Conservation (phyloP, 2,329 filamentous ascomycete species). For the Colletotrichum brevisporum region DNA sequence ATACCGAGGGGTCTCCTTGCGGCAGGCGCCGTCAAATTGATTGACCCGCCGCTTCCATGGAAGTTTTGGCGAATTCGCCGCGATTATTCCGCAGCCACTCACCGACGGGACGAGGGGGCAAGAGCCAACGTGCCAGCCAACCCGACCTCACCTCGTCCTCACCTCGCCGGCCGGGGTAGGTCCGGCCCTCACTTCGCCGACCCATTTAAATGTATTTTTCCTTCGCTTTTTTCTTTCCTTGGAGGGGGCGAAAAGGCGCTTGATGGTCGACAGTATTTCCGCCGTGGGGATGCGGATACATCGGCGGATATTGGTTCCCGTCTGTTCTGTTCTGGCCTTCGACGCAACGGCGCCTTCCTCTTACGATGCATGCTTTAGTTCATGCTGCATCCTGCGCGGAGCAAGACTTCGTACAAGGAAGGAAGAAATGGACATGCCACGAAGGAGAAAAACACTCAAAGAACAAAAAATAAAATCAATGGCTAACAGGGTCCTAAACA, state of each 20-base stretch:
- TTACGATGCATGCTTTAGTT: neutral
- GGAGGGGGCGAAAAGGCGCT: neutral
- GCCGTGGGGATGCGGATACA: slow-evolving; percentile 2
- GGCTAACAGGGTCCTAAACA: neutral
- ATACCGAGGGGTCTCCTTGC: slow-evolving; percentile 28
- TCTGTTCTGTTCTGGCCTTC: neutral
- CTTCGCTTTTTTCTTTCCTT: neutral
- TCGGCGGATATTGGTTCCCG: slow-evolving; percentile 2
- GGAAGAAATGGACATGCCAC: neutral
- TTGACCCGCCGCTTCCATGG: slow-evolving; percentile 13
- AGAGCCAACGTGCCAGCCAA: neutral
- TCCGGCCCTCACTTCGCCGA: too few relatives aligned
- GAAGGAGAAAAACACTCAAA: too few relatives aligned
- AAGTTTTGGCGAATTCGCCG: slow-evolving; percentile 25
- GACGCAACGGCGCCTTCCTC: neutral
- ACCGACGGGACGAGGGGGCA: slow-evolving; percentile 12
- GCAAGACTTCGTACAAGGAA: neutral
- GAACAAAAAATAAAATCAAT: neutral
- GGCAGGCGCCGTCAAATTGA: slow-evolving; percentile 9
- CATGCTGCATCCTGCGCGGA: neutral
- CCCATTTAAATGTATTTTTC: neutral
- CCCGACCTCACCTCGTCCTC: slow-evolving; percentile 3
- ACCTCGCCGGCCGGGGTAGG: neutral
- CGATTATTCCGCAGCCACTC: slow-evolving; percentile 32
- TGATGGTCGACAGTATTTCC: slow-evolving; percentile 2